Conservation (phyloP, 2,329 filamentous ascomycete genomes). For the Tympanopsis confertula region DNA sequence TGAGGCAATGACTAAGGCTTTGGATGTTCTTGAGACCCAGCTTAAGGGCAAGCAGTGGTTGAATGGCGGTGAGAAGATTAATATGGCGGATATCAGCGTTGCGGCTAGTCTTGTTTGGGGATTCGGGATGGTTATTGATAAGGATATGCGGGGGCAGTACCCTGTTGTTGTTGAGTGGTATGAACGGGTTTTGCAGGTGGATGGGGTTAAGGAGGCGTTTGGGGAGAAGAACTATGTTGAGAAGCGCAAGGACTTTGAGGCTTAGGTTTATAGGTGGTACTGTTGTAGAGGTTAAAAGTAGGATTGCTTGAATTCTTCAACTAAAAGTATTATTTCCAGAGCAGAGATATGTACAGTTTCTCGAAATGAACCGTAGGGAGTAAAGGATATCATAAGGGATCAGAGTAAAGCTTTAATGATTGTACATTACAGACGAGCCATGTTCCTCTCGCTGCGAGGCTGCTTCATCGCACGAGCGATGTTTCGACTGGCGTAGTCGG, state of each 20-base stretch:
- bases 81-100: background rate
- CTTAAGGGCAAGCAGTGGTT: background rate
- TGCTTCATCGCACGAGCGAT: conserved; percentile 17
- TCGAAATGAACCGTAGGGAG: too few species aligned
- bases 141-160: conserved; percentile 3
- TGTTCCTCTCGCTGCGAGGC: conserved; percentile 1
- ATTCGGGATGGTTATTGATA: background rate
- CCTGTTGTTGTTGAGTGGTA: conserved; percentile 10
- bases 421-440: background rate
- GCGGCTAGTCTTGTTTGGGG: background rate
- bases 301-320: too few species aligned
- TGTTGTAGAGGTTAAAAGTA: too few species aligned
- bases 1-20: background rate
- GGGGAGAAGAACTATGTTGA: conserved; percentile 1
- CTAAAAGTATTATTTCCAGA: too few species aligned
- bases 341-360: too few species aligned
- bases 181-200: conserved; percentile 2
- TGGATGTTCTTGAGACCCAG: background rate
- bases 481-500: conserved; percentile 28
- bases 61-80: background rate
- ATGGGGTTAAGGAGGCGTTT: conserved; percentile 1
- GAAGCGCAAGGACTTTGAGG: background rate
- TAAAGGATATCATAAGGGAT: conserved; percentile 1
- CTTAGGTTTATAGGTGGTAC: background rate
- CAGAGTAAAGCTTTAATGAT: background rate